Base-by-base conservation (phyloP, 1,139 yeast species). In the Magnusiomyces tetraspermus region DNA sequence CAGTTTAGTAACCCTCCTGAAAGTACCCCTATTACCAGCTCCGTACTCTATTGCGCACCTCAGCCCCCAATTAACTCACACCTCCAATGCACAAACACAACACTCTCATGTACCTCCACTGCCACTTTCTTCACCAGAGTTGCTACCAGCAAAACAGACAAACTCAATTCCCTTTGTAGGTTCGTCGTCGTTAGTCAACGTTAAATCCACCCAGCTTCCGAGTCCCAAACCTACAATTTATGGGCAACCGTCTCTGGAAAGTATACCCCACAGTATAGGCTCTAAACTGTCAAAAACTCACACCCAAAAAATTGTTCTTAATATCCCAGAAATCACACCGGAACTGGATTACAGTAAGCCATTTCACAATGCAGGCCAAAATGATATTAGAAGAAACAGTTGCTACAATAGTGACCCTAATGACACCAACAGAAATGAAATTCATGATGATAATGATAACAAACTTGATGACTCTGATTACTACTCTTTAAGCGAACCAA, bases 401-500 rank as follows among this genome's bases (percentile, higher is more conserved):
- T 6, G 6, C 11, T 28, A 28, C 11, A 28, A 6, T 11, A 28
- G 33, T 11, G 33, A 28, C 33, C 33, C 6, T 11, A 28, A 11
- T 11, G 31, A 11, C 31, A 8, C 10, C 31, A 8, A 28, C 31
- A 28, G 31, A 6, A 11, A 8, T 28, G 6, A 11, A 11, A 28
- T 28, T 8, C 31, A 28, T 6, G 6, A 28, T 28, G 11, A 28
- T 11, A 28, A 28, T 28, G 31, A 11, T 28, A 11, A 28, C 6
- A 11, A 28, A 28, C 17, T 10, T 38, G 24, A 19, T 15, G 24
- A n/a, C 15, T 19, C 5, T 38, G 24, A 17, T 15, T 6, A 38
- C 22, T 22, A 38, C 24, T 21, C 42, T 5, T n/a, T 21, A 4
- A 19, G 24, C 24, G 31, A 49, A 8, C 59, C 50, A 40, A 47